phyloP scores from a whole-genome alignment of 805 yeast species.

The Candida andamanensis region DNA sequence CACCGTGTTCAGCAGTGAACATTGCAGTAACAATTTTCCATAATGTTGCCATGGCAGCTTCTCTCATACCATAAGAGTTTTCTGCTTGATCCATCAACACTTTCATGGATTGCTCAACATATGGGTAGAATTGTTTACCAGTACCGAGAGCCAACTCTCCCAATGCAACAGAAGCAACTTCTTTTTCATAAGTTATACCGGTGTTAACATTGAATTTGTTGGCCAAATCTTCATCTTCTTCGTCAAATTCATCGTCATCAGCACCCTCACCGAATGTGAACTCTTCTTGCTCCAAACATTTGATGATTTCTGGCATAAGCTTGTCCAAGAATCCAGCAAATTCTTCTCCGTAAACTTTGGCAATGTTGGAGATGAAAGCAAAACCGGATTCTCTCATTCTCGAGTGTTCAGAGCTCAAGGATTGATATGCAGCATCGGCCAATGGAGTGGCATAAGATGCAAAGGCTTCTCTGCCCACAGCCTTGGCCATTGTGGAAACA shows the following conservation, averaged over 20 bases:
- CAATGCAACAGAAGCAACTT: constrained; percentile 87
- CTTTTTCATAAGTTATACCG: constrained; percentile 93
- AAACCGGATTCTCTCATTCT: constrained; percentile 93
- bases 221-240: constrained; percentile 56
- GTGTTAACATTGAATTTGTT: constrained; percentile 84
- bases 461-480: constrained; percentile 90
- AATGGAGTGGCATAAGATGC: constrained; percentile 81
- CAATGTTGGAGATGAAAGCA: constrained; percentile 88
- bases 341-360: constrained; percentile 89
- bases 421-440: constrained; percentile 79
- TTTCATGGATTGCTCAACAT: constrained; percentile 63
- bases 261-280: constrained; percentile 61
- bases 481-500: constrained; percentile 90
- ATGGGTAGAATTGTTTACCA: constrained; percentile 71
- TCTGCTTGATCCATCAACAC: constrained; percentile 67
- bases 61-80: constrained; percentile 88
- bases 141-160: constrained; percentile 87
- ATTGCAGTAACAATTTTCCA: constrained; percentile 81
- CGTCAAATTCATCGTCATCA: constrained; percentile 49
- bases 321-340: constrained; percentile 80
- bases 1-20: constrained; percentile 49
- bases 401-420: constrained; percentile 71
- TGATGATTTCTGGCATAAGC: constrained; percentile 78
- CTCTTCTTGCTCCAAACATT: constrained; percentile 83
- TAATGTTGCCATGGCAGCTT: constrained; percentile 73